Conservation (phyloP, 768 basidiomycete genomes). For the Phanerochaete carnosa region DNA sequence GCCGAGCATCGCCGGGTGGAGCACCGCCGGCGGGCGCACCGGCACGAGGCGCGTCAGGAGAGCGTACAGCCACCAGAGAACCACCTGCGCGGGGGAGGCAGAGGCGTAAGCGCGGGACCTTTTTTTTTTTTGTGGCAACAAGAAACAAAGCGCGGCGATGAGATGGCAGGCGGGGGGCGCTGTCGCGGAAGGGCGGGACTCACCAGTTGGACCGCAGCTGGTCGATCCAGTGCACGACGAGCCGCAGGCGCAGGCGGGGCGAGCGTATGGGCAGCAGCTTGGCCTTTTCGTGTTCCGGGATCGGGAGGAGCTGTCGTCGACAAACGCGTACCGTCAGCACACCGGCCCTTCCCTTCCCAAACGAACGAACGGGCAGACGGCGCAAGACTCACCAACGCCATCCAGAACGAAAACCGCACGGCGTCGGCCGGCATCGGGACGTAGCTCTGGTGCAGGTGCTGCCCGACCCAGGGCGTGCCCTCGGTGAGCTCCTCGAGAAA, state of each 20-base stretch:
- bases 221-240: slow-evolving; percentile 96
- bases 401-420: slow-evolving; percentile 81
- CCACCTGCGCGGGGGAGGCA: slow-evolving; percentile 53
- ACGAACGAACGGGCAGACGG: background rate
- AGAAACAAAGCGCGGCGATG: slow-evolving; percentile 2
- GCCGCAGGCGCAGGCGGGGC: slow-evolving; percentile 69
- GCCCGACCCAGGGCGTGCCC: slow-evolving; percentile 92
- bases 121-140: too few species aligned
- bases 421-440: slow-evolving; percentile 75
- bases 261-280: slow-evolving; percentile 82
- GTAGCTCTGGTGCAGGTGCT: slow-evolving; percentile 62
- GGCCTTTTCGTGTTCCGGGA: slow-evolving; percentile 87
- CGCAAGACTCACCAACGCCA: slow-evolving; percentile 58
- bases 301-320: slow-evolving; percentile 60
- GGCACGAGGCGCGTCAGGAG: slow-evolving; percentile 27
- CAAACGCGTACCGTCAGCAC: background rate
- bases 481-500: slow-evolving; percentile 60
- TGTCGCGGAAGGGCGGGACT: slow-evolving; percentile 14
- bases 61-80: slow-evolving; percentile 69
- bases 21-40: background rate
- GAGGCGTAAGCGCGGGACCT: slow-evolving; percentile 20
- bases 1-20: background rate
- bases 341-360: background rate
- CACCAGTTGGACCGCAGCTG: slow-evolving; percentile 59
- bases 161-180: slow-evolving; percentile 5